Evolutionary conservation across 1,284 basidiomycete species (phyloP), one percentile per base, ranked within the genome.

Genomic region (Cryptococcus sp.): DNA sequence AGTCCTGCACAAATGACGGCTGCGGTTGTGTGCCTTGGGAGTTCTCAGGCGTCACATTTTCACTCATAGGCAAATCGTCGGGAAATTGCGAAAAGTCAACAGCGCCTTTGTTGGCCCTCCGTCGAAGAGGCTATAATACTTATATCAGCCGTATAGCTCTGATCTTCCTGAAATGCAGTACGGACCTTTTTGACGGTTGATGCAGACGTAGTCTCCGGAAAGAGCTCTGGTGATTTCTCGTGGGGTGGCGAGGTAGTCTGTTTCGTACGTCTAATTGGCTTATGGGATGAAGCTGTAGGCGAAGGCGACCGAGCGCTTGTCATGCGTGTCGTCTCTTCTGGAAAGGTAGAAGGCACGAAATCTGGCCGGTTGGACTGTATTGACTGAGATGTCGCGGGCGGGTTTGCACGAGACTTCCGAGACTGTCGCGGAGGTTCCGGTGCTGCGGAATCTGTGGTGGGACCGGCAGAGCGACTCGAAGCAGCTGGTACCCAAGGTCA

Each of bases 341-440:
- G 67, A 46, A 63, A 73, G 0, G 71, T 72, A 0, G 74, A 76
- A 0, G 74, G 70, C 3, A 76, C 55, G 8, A 57, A 59, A 17
- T 66, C 65, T 0, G 54, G 56, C 25, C 57, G 55, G 1, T 38
- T 23, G 19, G 60, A 51, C 17, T 41, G 30, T n/a, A 41, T 43
- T 6, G 43, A 22, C 47, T 60, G 50, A 23, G 20, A 50, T 3
- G 42, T 19, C 17, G 38, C 25, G 7, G 54, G 48, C 16, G 45
- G 53, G n/a, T n/a, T 17, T 16, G 51, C 27, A 25, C 30, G 51
- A 16, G 16, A 45, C n/a, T n/a, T 45, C 11, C 22, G 42, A 10
- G 42, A n/a, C 15, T 45, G 42, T 45, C n/a, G n/a, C 5, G 42
- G 42, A 45, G 42, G 11, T 45, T 45, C 22, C 2, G n/a, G n/a